phyloP scores from a whole-genome alignment of 2,329 filamentous ascomycete species.

The Monosporascus sp. region DNA sequence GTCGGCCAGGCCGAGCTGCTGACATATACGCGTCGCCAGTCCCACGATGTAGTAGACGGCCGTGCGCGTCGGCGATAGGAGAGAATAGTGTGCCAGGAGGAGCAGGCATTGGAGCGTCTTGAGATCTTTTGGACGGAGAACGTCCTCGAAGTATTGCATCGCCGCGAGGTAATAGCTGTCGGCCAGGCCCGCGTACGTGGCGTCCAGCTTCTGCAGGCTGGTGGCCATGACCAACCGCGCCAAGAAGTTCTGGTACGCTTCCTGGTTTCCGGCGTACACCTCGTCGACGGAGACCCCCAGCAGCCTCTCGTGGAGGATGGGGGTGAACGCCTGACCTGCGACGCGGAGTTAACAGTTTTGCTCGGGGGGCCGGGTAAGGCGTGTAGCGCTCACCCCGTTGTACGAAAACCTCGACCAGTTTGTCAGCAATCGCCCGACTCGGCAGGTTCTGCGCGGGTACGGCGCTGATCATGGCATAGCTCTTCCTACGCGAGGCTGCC shows the following conservation, averaged over 20 bases:
- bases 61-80: conserved; percentile 85
- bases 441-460: conserved; percentile 74
- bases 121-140: conserved; percentile 83
- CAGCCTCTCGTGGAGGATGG: conserved; percentile 77
- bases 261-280: conserved; percentile 70
- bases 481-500: conserved; percentile 65
- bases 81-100: conserved; percentile 84
- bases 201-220: conserved; percentile 86
- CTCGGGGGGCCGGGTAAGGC: not conserved
- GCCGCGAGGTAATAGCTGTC: conserved; percentile 94
- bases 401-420: conserved; percentile 78
- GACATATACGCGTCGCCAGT: conserved; percentile 79
- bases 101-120: conserved; percentile 86
- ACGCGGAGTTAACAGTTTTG: conserved; percentile 14
- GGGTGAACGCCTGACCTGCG: conserved; percentile 80
- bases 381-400: conserved; percentile 59
- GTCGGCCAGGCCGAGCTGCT: conserved; percentile 81
- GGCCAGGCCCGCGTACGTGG: conserved; percentile 85
- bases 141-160: conserved; percentile 75
- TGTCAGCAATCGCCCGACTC: conserved; percentile 66
- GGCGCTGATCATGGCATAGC: conserved; percentile 86
- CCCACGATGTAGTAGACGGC: conserved; percentile 93
- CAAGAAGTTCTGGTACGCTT: conserved; percentile 83
- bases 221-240: conserved; percentile 91
- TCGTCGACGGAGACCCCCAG: conserved; percentile 73